These are phyloP conservation scores for Fragaria nilgerrensis DNA, from an alignment of 306 rosid genomes.

Conservation along the genomic window DNA sequence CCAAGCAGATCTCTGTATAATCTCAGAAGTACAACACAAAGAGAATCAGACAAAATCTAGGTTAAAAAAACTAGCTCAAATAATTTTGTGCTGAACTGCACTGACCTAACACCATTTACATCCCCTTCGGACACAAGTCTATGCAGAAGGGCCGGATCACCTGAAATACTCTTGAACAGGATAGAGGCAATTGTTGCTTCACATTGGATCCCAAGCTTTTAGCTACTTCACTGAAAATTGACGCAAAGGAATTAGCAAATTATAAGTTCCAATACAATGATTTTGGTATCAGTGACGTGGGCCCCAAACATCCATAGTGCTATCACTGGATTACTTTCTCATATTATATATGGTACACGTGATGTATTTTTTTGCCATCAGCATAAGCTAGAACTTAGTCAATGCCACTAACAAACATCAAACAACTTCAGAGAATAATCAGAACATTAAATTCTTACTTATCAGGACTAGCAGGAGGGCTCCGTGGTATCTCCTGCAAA, in stretches of 20 bases:
- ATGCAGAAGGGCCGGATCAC: slow-evolving; percentile 60
- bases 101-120: slow-evolving; percentile 78
- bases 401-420: slow-evolving; percentile 20
- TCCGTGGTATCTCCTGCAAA: slow-evolving; percentile 92
- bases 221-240: slow-evolving; percentile 53
- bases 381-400: slow-evolving; percentile 20
- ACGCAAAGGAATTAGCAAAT: slow-evolving; percentile 14
- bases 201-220: slow-evolving; percentile 60
- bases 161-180: slow-evolving; percentile 58
- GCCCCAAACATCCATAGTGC: neutral
- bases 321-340: neutral
- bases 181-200: slow-evolving; percentile 52
- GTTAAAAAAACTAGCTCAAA: slow-evolving; percentile 20
- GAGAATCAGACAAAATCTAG: slow-evolving; percentile 16
- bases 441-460: slow-evolving; percentile 55
- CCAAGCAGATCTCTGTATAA: slow-evolving; percentile 71
- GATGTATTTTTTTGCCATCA: neutral
- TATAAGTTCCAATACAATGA: slow-evolving; percentile 17
- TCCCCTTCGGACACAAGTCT: slow-evolving; percentile 88
- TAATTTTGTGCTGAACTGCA: slow-evolving; percentile 24
- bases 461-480: slow-evolving; percentile 94
- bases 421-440: slow-evolving; percentile 9
- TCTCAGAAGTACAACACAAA: slow-evolving; percentile 22
- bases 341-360: too few relatives aligned
- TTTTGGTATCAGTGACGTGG: slow-evolving; percentile 9